Conservation (phyloP, 768 basidiomycete genomes). For the Fistulinella prunicolor region DNA sequence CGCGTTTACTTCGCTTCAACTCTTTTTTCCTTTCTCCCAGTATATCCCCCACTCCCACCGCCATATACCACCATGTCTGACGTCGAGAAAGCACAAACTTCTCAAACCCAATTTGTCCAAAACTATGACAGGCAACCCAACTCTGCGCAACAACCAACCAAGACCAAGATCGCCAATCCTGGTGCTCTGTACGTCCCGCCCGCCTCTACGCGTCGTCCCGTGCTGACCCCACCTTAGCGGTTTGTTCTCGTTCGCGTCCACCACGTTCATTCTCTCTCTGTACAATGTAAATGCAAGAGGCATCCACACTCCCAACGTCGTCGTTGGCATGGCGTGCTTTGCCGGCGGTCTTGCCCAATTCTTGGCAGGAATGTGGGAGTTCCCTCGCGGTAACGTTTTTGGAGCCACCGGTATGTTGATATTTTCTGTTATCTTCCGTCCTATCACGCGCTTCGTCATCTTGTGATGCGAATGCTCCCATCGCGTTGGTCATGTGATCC, state of each 20-base stretch:
- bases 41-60: not conserved
- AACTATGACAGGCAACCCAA: slow-evolving; percentile 17
- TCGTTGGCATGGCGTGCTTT: slow-evolving; percentile 85
- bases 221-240: slow-evolving; percentile 44
- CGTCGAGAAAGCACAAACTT: slow-evolving; percentile 31
- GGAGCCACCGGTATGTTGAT: slow-evolving; percentile 63
- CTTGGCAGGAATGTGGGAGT: slow-evolving; percentile 89
- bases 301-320: slow-evolving; percentile 59
- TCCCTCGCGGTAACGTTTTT: slow-evolving; percentile 65
- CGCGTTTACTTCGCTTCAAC: not conserved
- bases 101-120: slow-evolving; percentile 18
- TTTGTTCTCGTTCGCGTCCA: slow-evolving; percentile 79
- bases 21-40: not conserved
- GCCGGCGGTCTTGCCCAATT: slow-evolving; percentile 84
- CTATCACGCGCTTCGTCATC: too few species aligned
- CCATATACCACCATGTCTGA: slow-evolving; percentile 31
- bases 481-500: not conserved
- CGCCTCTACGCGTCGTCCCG: not conserved
- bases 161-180: slow-evolving; percentile 52
- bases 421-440: too few species aligned
- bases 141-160: slow-evolving; percentile 23
- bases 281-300: slow-evolving; percentile 62
- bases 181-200: slow-evolving; percentile 29
- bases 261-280: slow-evolving; percentile 75
- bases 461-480: too few species aligned